These are phyloP conservation scores for Mortierella sp. DNA, from an alignment of 371 early-diverging fungal genomes.

Conservation along the genomic window DNA sequence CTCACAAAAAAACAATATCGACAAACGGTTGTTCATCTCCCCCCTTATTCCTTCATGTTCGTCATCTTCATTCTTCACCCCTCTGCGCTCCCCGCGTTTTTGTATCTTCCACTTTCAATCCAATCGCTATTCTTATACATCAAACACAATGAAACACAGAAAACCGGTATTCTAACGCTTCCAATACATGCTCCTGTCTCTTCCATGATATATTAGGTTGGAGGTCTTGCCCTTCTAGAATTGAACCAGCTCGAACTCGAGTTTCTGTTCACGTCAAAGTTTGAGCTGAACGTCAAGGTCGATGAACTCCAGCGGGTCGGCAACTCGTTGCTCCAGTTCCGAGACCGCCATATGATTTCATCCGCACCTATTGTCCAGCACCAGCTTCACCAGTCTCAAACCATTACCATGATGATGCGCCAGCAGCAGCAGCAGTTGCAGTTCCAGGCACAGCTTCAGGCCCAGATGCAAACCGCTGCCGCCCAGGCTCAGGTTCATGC, in stretches of 20 bases:
- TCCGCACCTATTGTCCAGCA: neutral
- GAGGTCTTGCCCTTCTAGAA: constrained; percentile 87
- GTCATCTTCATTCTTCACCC: neutral
- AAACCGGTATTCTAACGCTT: constrained; percentile 7
- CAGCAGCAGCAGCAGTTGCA: constrained; percentile 6
- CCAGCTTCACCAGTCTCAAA: constrained; percentile 1
- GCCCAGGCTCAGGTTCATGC: neutral
- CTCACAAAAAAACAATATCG: neutral
- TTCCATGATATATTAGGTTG: constrained; percentile 67
- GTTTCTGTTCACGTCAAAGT: constrained; percentile 85
- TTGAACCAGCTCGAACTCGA: constrained; percentile 92
- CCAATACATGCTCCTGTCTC: neutral
- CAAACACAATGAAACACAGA: neutral
- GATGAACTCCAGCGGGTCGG: constrained; percentile 49
- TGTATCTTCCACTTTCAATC: constrained; percentile 8
- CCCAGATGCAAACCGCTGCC: neutral
- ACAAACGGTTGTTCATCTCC: neutral
- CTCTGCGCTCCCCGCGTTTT: neutral
- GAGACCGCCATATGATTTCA: constrained; percentile 24
- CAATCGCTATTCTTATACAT: neutral
- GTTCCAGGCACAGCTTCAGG: neutral
- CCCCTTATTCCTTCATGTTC: neutral
- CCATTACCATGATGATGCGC: constrained; percentile 6
- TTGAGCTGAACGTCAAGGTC: constrained; percentile 77
- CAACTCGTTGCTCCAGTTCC: constrained; percentile 36